Base-by-base conservation (phyloP, 306 rosid species). In the Vigna angularis region DNA sequence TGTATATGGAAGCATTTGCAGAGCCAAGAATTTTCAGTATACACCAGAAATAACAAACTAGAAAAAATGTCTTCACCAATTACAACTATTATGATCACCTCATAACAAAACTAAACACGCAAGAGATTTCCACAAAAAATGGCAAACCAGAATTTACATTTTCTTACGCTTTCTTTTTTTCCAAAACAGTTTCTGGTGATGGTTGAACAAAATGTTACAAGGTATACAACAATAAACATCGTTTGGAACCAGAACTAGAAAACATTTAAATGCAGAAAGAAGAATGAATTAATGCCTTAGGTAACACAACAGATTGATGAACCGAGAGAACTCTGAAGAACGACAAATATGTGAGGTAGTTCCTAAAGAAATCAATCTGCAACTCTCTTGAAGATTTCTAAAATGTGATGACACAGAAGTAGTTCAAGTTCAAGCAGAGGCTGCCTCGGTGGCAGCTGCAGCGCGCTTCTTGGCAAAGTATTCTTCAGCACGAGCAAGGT, bases 401-500 rank as follows among this genome's bases (percentile, higher is more conserved):
- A 42, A 9, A 57, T 45, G 50, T 7, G 55, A 5, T 9, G 26
- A 22, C 15, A 40, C 45, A 68, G n/a, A 63, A 14, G 66, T 34
- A 53, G 59, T 58, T 77, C 70, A 45, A 45, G 28, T 76, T 86
- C 87, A 90, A 55, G 86, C 86, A 0, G 90, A 74, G 66, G 84
- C 75, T 34, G 86, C 72, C 24, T 89, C 93, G 17, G 90, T 57
- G 18, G 88, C 87, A 26, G 95, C 88, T 30, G 94, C 94, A 15
- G 91, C 97, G 28, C 89, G 89, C 80, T 93, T 95, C 90, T 86
- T 95, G 85, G 97, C 97, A 15, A 93, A 95, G 88, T 93, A 93
- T 80, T 95, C 98, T 0, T 95, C 99, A 0, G 99, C 98, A 32
- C 99, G 99, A 17, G 98, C 99, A 22, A 87, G 82, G 86, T 93